Percentiles rank a stretch among this genome's conserved stretches.
phyloP scores from a whole-genome alignment of 1,284 basidiomycete genomes.

The Psilocybe mexicana region DNA sequence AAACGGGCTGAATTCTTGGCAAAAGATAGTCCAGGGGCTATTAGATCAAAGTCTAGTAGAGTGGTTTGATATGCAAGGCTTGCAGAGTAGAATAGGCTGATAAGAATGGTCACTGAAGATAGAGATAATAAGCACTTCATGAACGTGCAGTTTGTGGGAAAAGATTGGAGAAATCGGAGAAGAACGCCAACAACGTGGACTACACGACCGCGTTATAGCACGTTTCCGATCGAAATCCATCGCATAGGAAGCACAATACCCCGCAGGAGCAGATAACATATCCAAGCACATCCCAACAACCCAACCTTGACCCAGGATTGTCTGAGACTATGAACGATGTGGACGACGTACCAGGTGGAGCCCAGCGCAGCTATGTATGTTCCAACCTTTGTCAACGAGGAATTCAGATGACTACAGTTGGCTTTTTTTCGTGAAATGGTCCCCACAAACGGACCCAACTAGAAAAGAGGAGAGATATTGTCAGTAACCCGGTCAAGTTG shows the following conservation, averaged over 20 bases:
- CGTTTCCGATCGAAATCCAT: constrained; percentile 7
- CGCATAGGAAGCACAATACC: background rate
- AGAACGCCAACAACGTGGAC: background rate
- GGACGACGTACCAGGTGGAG: background rate
- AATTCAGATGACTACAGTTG: background rate
- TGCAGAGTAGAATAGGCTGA: background rate
- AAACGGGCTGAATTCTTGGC: background rate
- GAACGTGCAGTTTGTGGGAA: background rate
- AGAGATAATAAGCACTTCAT: background rate
- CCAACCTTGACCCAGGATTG: background rate
- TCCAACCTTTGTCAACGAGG: background rate
- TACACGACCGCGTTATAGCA: background rate
- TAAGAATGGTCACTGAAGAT: background rate
- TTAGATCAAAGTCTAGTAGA: background rate
- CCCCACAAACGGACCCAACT: background rate
- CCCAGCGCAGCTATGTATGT: background rate
- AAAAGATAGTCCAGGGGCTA: background rate
- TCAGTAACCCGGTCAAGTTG: background rate
- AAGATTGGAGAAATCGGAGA: background rate
- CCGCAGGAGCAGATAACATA: background rate
- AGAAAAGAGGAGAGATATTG: background rate
- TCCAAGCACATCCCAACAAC: background rate
- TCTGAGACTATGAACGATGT: background rate
- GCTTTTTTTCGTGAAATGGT: background rate
- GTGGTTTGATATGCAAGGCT: background rate